Conservation (phyloP, 176 grass and related monocot species). For the Ensete glaucum region DNA sequence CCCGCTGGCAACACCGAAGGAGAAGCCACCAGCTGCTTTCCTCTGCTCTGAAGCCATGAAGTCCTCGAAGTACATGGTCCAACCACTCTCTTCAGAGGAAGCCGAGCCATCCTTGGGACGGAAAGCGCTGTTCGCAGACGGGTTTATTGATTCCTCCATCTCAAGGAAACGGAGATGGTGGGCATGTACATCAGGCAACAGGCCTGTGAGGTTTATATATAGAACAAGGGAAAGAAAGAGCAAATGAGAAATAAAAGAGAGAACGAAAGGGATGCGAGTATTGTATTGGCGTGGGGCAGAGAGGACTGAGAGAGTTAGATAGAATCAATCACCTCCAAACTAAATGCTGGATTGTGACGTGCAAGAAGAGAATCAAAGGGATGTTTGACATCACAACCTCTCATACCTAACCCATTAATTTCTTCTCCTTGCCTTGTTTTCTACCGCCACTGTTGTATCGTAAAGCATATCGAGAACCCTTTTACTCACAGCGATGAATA, state of each 20-base stretch:
- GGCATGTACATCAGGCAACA: neutral
- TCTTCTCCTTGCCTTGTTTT: neutral
- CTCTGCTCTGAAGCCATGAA: slow-evolving; percentile 58
- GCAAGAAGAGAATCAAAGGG: slow-evolving; percentile 1
- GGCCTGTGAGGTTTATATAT: slow-evolving; percentile 32
- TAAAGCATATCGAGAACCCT: too few species aligned
- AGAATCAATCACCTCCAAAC: slow-evolving; percentile 7
- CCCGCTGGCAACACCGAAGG: slow-evolving; percentile 17
- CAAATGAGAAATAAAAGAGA: slow-evolving; percentile 2
- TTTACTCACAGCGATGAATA: too few species aligned
- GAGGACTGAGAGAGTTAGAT: neutral
- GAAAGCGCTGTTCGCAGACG: slow-evolving; percentile 35
- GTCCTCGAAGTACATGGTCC: slow-evolving; percentile 77
- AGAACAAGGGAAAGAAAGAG: slow-evolving; percentile 14
- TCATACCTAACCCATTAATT: neutral
- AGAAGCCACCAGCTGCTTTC: slow-evolving; percentile 25
- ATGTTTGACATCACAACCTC: slow-evolving; percentile 12
- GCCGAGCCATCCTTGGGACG: slow-evolving; percentile 17
- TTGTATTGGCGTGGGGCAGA: neutral
- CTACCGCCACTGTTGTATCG: too few species aligned
- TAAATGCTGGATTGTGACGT: slow-evolving; percentile 4
- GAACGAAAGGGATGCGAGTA: neutral
- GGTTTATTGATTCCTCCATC: slow-evolving; percentile 57
- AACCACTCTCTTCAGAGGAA: slow-evolving; percentile 62
- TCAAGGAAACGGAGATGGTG: neutral